Evolutionary conservation across 2,329 filamentous ascomycete species (phyloP), one percentile per base, ranked within the genome.

Genomic region (Aspergillus chevalieri): DNA sequence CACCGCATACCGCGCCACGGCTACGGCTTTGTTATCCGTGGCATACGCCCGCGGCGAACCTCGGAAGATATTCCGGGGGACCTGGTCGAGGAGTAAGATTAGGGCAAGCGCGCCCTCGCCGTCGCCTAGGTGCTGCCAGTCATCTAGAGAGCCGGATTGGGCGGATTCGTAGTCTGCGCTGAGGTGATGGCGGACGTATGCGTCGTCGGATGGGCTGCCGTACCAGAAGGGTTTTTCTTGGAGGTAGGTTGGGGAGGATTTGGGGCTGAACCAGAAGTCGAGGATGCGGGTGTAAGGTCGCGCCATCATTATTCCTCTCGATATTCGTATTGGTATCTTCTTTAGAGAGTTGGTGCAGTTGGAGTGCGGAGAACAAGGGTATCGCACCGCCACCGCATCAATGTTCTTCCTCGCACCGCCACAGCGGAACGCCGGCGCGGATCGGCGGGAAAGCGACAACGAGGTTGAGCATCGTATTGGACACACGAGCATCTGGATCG

Each of bases 1-100:
- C 24, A 70, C 61, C 1, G 54, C 55, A 26, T 52, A 49, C 5
- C 57, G 53, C 3, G 64, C 63, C 9, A 68, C 53, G 1, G 53
- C 49, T 1, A 62, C 36, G 3, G 63, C 65, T 46, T 63, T 55
- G 3, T 55, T 24, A 48, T 69, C 69, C 14, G 63, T 63, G 6
- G 59, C 60, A 49, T 63, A 69, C 15, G 65, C 61, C 8, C 61
- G 51, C 5, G 59, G 53, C 1, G 62, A 63, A 8, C 61, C 60
- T 10, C 68, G 62, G 50, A 64, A 69, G 43, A 70, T 57, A 42
- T 71, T 70, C 4, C 68, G 62, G 8, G 68, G 63, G 43, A 70
- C 67, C 52, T 71, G 67, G 52, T 71, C 67, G 6, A 71, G 62
- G 1, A 70, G 62, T n/a, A 72, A 55, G 34, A 71, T 61, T 10